Percentiles rank a stretch among this genome's conserved stretches.
phyloP scores from a whole-genome alignment of 768 basidiomycete genomes.

The Amanita jacksonii region DNA sequence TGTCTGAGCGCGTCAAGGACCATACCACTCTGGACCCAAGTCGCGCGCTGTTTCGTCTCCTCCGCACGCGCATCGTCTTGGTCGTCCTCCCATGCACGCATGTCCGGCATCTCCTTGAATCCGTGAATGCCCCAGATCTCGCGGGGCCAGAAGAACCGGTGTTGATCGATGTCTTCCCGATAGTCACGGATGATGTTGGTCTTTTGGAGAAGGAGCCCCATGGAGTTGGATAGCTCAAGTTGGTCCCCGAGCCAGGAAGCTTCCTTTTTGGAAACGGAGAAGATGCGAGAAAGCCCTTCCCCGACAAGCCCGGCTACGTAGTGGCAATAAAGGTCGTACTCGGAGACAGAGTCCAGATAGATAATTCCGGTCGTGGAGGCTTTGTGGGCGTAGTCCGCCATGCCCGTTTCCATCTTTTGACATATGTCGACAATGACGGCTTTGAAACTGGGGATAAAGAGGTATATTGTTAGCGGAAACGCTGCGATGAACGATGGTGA shows the following conservation, averaged over 20 bases:
- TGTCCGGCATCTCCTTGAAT: constrained; percentile 62
- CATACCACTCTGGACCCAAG: constrained; percentile 85
- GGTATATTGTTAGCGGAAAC: too few species aligned
- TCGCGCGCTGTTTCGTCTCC: constrained; percentile 38
- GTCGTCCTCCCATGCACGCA: constrained; percentile 30
- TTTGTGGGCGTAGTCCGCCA: constrained; percentile 92
- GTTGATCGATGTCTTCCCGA: constrained; percentile 81
- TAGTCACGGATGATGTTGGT: constrained; percentile 97
- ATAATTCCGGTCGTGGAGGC: constrained; percentile 61
- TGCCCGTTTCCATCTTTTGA: constrained; percentile 84
- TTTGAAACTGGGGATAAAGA: constrained; percentile 61
- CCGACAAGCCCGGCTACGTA: constrained; percentile 98
- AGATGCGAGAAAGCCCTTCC: constrained; percentile 86
- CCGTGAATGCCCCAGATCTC: constrained; percentile 84
- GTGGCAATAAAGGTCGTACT: constrained; percentile 97
- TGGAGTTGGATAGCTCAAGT: constrained; percentile 83
- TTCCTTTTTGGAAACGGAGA: constrained; percentile 81
- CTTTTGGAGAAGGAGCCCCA: constrained; percentile 96
- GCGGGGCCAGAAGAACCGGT: constrained; percentile 88
- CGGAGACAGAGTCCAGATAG: constrained; percentile 65
- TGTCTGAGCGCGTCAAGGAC: constrained; percentile 81
- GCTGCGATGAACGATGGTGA: too few species aligned
- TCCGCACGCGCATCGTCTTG: constrained; percentile 35
- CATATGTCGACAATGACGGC: constrained; percentile 75
- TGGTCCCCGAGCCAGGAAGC: constrained; percentile 62